Evolutionary conservation across 2,329 filamentous ascomycete species (phyloP).

Genomic region (Colletotrichum cuscutae): DNA sequence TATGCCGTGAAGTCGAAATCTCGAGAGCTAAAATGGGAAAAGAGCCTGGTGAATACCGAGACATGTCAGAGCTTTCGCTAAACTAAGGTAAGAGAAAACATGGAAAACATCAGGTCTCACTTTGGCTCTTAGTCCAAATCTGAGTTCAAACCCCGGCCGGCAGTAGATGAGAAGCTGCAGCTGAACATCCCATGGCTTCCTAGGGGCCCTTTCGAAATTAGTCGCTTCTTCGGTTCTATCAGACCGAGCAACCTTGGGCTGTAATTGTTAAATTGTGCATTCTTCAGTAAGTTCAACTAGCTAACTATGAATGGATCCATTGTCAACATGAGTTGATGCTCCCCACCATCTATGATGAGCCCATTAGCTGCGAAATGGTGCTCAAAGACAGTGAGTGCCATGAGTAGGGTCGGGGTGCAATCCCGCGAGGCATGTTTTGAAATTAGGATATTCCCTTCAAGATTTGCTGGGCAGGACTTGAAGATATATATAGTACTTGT

Average conservation of each 20-base stretch:
- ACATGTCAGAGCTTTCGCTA: background rate
- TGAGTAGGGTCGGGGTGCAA: background rate
- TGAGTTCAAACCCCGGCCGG: background rate
- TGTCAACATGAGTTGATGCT: background rate
- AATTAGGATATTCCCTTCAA: background rate
- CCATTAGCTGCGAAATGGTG: too few relatives aligned
- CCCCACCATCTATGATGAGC: background rate
- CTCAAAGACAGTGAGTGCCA: background rate
- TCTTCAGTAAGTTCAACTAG: background rate
- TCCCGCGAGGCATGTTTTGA: background rate
- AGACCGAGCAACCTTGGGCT: background rate
- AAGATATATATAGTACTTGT: background rate
- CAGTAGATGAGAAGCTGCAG: background rate
- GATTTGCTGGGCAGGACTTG: background rate
- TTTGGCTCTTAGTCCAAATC: background rate
- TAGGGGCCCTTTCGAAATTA: background rate
- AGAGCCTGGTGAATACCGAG: background rate
- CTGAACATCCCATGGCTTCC: background rate
- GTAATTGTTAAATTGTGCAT: fast-evolving
- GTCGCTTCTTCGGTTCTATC: background rate
- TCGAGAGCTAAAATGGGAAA: background rate
- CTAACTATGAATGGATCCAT: background rate
- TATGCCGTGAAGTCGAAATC: background rate
- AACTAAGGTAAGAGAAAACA: background rate
- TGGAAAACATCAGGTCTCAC: background rate